These are phyloP conservation scores for Delphinella strobiligena DNA, from an alignment of 2,329 filamentous ascomycete species.

Conservation along the genomic window DNA sequence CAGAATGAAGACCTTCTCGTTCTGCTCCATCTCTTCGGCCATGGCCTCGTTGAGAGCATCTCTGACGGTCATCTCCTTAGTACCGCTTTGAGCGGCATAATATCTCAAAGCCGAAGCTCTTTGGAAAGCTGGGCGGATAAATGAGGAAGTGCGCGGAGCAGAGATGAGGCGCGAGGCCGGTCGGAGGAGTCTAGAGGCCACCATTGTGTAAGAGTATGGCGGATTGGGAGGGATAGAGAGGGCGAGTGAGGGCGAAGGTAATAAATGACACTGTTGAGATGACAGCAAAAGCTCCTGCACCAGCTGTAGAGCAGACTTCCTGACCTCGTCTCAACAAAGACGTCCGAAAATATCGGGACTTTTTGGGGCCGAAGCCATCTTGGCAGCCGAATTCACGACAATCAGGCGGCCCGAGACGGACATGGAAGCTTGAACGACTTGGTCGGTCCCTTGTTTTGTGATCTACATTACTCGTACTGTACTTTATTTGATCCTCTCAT, in stretches of 20 bases:
- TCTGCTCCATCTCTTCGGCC: constrained; percentile 88
- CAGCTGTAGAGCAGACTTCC: not conserved
- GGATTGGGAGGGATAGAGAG: constrained; percentile 1
- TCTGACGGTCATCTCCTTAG: constrained; percentile 91
- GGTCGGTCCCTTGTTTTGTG: too few species aligned
- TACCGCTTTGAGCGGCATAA: constrained; percentile 48
- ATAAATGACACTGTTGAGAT: not conserved
- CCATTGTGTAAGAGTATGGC: constrained; percentile 30
- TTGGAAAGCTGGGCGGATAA: constrained; percentile 41
- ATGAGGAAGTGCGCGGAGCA: constrained; percentile 37
- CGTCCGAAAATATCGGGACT: too few species aligned
- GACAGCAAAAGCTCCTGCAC: constrained; percentile 1
- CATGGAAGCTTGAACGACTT: too few species aligned
- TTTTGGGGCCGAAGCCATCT: too few species aligned
- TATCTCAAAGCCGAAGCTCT: constrained; percentile 37
- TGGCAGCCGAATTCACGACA: too few species aligned
- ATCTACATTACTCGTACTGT: too few species aligned
- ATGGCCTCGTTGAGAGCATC: constrained; percentile 97
- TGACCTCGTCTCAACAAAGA: not conserved
- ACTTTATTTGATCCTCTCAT: too few species aligned
- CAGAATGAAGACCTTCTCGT: constrained; percentile 89
- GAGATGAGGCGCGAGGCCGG: constrained; percentile 52
- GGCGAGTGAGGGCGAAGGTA: constrained; percentile 3
- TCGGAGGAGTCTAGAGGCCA: constrained; percentile 49
- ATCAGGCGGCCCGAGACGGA: too few species aligned